A percentile compares a stretch with the other conserved stretches of the same genome.
phyloP scores from a whole-genome alignment of 441 rosid genomes.

The Adansonia grandidieri region DNA sequence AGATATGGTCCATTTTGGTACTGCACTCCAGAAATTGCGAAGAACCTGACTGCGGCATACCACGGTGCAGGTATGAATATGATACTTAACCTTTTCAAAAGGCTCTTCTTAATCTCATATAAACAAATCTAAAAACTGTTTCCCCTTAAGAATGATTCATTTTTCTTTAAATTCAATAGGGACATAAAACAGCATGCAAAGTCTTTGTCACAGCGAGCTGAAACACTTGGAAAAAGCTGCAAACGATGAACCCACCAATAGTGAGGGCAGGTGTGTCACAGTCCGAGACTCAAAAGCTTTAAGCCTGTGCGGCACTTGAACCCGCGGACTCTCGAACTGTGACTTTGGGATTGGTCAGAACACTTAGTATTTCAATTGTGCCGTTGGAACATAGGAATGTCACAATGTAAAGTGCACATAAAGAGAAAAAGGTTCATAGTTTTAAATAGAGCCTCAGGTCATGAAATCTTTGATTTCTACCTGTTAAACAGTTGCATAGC shows the following conservation, averaged over 20 bases:
- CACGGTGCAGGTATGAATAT: conserved; percentile 54
- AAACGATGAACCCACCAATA: not conserved
- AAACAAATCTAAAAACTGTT: not conserved
- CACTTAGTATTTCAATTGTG: conserved; percentile 21
- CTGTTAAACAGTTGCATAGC: not conserved
- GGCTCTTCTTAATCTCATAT: not conserved
- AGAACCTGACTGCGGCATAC: conserved; percentile 42
- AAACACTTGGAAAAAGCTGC: not conserved
- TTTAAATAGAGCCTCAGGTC: not conserved
- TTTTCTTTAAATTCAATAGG: conserved; percentile 31
- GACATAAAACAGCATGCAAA: conserved; percentile 36
- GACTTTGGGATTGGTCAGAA: not conserved
- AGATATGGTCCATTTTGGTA: conserved; percentile 33
- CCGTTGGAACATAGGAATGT: conserved; percentile 19
- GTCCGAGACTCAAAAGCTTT: no score
- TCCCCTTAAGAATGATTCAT: not conserved
- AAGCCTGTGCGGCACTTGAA: no score
- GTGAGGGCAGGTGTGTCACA: no score
- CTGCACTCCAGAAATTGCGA: conserved; percentile 48
- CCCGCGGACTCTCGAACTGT: no score
- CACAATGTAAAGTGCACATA: not conserved
- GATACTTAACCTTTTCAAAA: not conserved
- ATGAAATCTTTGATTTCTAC: not conserved
- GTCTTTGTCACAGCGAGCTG: conserved; percentile 5
- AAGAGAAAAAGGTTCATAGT: not conserved